These are phyloP conservation scores for Vigna trinervia DNA, from an alignment of 306 rosid genomes.

Conservation along the genomic window DNA sequence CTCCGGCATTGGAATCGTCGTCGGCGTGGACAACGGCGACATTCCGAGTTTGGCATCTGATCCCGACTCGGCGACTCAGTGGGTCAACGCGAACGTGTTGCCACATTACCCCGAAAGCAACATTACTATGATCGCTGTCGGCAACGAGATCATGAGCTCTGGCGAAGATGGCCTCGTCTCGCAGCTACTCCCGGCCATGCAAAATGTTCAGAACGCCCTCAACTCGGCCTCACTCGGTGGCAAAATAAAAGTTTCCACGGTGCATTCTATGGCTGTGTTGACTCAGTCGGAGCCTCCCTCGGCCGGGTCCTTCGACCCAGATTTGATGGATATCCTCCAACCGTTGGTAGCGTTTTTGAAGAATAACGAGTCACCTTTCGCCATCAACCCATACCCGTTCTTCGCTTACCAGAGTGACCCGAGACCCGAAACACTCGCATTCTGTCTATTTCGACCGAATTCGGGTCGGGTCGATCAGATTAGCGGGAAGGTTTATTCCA, in stretches of 20 bases:
- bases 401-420: conserved; percentile 75
- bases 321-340: conserved; percentile 40
- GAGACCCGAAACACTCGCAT: conserved; percentile 68
- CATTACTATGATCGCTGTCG: conserved; percentile 63
- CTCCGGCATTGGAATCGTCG: conserved; percentile 59
- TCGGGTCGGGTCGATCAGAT: conserved; percentile 74
- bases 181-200: conserved; percentile 75
- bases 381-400: conserved; percentile 76
- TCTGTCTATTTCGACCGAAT: conserved; percentile 72
- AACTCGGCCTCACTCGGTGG: conserved; percentile 57
- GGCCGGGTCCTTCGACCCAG: conserved; percentile 58
- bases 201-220: conserved; percentile 68
- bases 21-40: conserved; percentile 64
- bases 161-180: conserved; percentile 54
- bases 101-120: conserved; percentile 68
- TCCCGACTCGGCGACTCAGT: conserved; percentile 66
- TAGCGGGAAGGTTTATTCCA: conserved; percentile 60
- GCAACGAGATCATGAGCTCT: conserved; percentile 67
- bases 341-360: conserved; percentile 54
- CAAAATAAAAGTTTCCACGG: conserved; percentile 67
- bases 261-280: conserved; percentile 68
- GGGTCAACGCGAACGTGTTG: conserved; percentile 67
- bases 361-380: conserved; percentile 63
- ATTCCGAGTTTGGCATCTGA: conserved; percentile 60
- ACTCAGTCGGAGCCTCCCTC: conserved; percentile 71